Conservation (phyloP, 2,329 filamentous ascomycete species). For the Colletotrichum sublineola region DNA sequence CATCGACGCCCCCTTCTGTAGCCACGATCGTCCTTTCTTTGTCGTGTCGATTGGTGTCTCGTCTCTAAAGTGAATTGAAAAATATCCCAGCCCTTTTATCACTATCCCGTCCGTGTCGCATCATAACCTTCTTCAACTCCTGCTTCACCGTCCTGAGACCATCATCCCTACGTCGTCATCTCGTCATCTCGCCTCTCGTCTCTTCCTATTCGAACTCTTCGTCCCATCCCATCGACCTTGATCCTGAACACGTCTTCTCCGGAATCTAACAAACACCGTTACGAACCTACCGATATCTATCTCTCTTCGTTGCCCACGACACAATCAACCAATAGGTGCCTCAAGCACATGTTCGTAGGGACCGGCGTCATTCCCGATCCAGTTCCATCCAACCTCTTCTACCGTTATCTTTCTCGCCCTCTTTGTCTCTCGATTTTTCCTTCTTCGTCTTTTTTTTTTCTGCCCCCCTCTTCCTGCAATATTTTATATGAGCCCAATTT, state of each 20-base stretch:
- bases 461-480: not conserved
- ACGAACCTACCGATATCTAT: not conserved
- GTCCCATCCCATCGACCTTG: not conserved
- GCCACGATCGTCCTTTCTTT: not conserved
- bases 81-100: not conserved
- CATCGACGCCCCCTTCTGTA: too few species aligned
- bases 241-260: not conserved
- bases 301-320: not conserved
- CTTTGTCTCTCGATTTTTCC: not conserved
- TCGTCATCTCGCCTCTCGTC: conserved; percentile 1
- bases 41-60: not conserved
- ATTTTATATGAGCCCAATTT: conserved; percentile 36
- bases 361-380: not conserved
- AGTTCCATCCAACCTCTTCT: not conserved
- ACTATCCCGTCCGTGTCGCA: not conserved
- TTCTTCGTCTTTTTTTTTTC: not conserved
- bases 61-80: not conserved
- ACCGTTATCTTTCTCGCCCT: not conserved
- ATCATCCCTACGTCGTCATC: conserved; percentile 11
- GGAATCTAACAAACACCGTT: not conserved
- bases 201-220: conserved; percentile 1
- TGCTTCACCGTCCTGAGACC: not conserved
- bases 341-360: not conserved
- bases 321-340: not conserved
- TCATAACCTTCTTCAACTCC: conserved; percentile 2